Percentiles rank a stretch among this genome's conserved stretches.
These are phyloP conservation scores for Eimeria maxima DNA, from an alignment of 169 alveolate species.

Conservation along the genomic window DNA sequence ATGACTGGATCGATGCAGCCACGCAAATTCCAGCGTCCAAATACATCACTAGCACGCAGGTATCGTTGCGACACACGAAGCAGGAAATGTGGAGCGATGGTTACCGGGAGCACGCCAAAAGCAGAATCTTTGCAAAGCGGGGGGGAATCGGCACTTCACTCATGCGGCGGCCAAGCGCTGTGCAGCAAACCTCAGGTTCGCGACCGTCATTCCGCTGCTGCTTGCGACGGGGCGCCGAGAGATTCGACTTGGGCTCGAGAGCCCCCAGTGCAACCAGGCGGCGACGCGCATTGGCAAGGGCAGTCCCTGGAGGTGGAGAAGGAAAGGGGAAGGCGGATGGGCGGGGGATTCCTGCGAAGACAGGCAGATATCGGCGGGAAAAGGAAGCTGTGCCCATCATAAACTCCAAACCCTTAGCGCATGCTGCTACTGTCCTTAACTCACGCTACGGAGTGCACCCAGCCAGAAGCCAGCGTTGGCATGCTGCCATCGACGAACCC, in stretches of 20 bases:
- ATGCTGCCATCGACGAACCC: slow-evolving; percentile 84
- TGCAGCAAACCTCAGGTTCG: slow-evolving; percentile 75
- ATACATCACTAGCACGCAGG: no score
- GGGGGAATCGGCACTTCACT: slow-evolving; percentile 84
- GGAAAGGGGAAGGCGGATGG: slow-evolving; percentile 84
- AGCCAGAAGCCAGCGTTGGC: no score
- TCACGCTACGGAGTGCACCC: background rate
- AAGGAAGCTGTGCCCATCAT: background rate
- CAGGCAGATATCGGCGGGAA: background rate
- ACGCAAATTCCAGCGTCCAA: no score
- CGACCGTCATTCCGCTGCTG: slow-evolving; percentile 60
- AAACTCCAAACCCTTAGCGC: background rate
- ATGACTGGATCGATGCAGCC: no score
- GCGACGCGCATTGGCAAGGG: slow-evolving; percentile 79
- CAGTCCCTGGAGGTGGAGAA: slow-evolving; percentile 77
- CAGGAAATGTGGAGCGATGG: background rate
- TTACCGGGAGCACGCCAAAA: slow-evolving; percentile 72
- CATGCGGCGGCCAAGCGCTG: slow-evolving; percentile 81
- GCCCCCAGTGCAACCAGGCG: slow-evolving; percentile 82
- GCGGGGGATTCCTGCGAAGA: slow-evolving; percentile 81
- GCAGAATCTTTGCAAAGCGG: slow-evolving; percentile 83
- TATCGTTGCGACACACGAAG: background rate
- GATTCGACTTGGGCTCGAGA: slow-evolving; percentile 46
- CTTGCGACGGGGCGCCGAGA: background rate
- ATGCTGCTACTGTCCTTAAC: background rate